Evolutionary conservation across 305 asterid genomes (phyloP).

Genomic region (Plantago lanceolata): DNA sequence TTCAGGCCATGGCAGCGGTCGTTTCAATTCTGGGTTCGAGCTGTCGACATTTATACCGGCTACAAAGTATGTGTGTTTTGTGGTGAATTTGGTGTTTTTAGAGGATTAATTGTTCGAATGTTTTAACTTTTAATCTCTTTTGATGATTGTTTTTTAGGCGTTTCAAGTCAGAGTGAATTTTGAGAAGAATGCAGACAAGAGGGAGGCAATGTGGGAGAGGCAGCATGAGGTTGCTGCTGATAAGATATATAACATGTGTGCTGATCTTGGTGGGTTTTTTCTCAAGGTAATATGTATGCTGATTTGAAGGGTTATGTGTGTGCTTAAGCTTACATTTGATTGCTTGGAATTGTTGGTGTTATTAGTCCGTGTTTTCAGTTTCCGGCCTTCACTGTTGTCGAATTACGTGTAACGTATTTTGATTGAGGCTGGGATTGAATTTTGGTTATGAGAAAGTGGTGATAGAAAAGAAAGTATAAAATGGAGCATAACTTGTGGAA

Average conservation of each 20-base stretch:
- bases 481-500: too few relatives aligned
- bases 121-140: neutral
- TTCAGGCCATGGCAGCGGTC: constrained; percentile 88
- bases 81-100: constrained; percentile 1
- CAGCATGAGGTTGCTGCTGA: constrained; percentile 90
- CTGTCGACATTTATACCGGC: constrained; percentile 83
- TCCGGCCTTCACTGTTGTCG: neutral
- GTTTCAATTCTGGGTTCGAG: constrained; percentile 88
- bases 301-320: too few relatives aligned
- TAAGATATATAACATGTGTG: constrained; percentile 79
- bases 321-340: constrained; percentile 9
- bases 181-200: constrained; percentile 62
- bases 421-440: too few relatives aligned
- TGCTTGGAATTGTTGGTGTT: constrained; percentile 5
- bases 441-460: too few relatives aligned
- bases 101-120: neutral
- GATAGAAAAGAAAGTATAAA: too few relatives aligned
- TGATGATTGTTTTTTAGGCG: constrained; percentile 38
- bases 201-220: constrained; percentile 89
- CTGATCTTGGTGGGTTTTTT: constrained; percentile 94
- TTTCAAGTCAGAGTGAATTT: constrained; percentile 71
- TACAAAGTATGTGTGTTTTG: constrained; percentile 54
- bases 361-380: constrained; percentile 2
- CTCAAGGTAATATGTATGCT: constrained; percentile 75
- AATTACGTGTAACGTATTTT: too few relatives aligned